Evolutionary conservation across 805 yeast genomes (phyloP).

Genomic region (Candida insectorum): DNA sequence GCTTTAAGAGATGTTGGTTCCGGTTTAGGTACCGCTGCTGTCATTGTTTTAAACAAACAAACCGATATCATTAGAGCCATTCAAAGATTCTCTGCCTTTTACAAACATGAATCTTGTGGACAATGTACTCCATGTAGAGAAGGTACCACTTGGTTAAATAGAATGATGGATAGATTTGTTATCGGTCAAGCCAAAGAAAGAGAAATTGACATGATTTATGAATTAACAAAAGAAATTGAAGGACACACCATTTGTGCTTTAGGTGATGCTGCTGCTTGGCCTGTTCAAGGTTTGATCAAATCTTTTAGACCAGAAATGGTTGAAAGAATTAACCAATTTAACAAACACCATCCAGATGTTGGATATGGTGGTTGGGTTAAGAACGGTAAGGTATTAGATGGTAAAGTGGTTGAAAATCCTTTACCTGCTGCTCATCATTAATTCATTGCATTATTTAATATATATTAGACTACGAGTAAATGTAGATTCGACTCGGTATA

Average conservation of each 20-base stretch:
- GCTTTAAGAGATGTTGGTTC: conserved; percentile 82
- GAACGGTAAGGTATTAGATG: conserved; percentile 55
- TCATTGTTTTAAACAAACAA: conserved; percentile 84
- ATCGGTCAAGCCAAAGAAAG: conserved; percentile 75
- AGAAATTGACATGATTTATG: conserved; percentile 82
- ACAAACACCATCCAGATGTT: conserved; percentile 46
- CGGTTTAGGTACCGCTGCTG: conserved; percentile 91
- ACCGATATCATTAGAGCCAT: conserved; percentile 84
- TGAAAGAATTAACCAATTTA: conserved; percentile 67
- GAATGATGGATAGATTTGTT: conserved; percentile 80
- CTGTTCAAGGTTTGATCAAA: conserved; percentile 82
- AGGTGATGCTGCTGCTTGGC: conserved; percentile 95
- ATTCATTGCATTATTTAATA: too few relatives aligned
- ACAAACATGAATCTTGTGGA: conserved; percentile 91
- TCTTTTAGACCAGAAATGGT: conserved; percentile 81
- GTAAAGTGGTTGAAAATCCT: conserved; percentile 61
- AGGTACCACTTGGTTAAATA: conserved; percentile 83
- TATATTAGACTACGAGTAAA: too few relatives aligned
- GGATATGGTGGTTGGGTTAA: conserved; percentile 78
- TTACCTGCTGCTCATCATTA: conserved; percentile 42
- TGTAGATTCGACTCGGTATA: too few relatives aligned
- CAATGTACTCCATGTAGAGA: conserved; percentile 95
- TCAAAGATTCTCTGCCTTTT: conserved; percentile 79
- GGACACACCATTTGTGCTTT: conserved; percentile 91
- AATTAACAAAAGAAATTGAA: conserved; percentile 81